Evolutionary conservation across 768 basidiomycete genomes (phyloP), one percentile per base, ranked within the genome.

Genomic region (Candolleomyces efflorescens): DNA sequence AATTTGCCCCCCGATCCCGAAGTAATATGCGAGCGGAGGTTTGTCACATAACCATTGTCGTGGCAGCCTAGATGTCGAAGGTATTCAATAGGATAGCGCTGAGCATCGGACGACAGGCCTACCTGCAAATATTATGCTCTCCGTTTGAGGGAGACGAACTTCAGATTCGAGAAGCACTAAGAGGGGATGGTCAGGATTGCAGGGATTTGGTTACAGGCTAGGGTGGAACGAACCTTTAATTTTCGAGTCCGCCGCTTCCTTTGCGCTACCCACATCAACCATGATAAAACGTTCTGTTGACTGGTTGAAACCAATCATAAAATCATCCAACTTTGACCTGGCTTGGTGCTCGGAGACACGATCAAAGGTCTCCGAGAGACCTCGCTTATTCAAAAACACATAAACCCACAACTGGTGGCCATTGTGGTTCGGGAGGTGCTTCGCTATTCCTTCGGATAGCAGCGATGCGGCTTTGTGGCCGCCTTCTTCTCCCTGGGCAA

Each of bases 171-270:
- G 75, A 63, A 79, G 79, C 60, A 78, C 70, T 85, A 43, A 15
- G 17, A 32, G 20, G 49, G n/a, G n/a, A n/a, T 17, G 59, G 41
- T 53, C 11, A 37, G 22, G 23, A 37, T 20, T 15, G 3, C n/a
- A 11, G 53, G 55, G 56, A 37, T 59, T n/a, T n/a, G n/a, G n/a
- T n/a, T n/a, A n/a, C n/a, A n/a, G n/a, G n/a, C n/a, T n/a, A n/a
- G n/a, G n/a, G n/a, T n/a, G n/a, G n/a, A n/a, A n/a, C 67, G 51
- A 62, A 87, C 88, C 85, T 78, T 86, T 87, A 66, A 90, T 81
- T 71, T 90, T 90, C 46, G 83, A 78, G 68, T 90, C 88, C 24
- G 86, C 87, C 3, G 83, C 86, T 75, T 90, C 88, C 70, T 90
- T 90, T 52, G 76, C 81, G 59, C 72, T 73, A 49, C 88, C 88